These are phyloP conservation scores for Pichia californica DNA, from an alignment of 805 yeast genomes.

Conservation along the genomic window DNA sequence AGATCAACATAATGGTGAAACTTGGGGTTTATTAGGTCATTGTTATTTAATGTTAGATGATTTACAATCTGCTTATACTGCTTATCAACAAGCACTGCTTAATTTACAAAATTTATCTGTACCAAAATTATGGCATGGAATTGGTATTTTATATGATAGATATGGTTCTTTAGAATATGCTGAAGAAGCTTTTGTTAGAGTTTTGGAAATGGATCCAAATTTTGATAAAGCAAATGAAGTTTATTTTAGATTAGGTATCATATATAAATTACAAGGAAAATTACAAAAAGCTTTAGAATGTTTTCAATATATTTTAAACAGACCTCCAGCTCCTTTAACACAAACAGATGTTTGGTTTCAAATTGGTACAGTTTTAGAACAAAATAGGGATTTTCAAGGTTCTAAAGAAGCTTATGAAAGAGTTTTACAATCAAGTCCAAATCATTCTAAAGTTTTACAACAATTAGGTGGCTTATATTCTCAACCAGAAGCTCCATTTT, in stretches of 20 bases:
- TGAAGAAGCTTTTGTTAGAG: slow-evolving; percentile 96
- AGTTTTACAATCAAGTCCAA: slow-evolving; percentile 81
- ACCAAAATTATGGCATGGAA: slow-evolving; percentile 98
- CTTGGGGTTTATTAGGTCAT: slow-evolving; percentile 96
- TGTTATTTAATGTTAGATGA: slow-evolving; percentile 97
- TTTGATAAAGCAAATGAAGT: slow-evolving; percentile 96
- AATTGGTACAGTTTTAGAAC: slow-evolving; percentile 92
- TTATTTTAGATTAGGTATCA: slow-evolving; percentile 92
- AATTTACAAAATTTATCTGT: slow-evolving; percentile 90
- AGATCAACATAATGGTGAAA: slow-evolving; percentile 86
- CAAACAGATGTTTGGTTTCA: slow-evolving; percentile 99
- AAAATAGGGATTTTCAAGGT: slow-evolving; percentile 81
- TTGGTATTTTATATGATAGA: slow-evolving; percentile 92
- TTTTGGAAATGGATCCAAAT: slow-evolving; percentile 89
- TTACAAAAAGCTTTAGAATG: slow-evolving; percentile 85
- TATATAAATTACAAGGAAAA: slow-evolving; percentile 91
- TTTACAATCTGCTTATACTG: slow-evolving; percentile 88
- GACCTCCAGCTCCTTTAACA: slow-evolving; percentile 93
- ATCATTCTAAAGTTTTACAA: slow-evolving; percentile 93
- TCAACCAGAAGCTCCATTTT: slow-evolving; percentile 59
- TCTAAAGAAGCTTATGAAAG: slow-evolving; percentile 95
- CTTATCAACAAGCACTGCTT: slow-evolving; percentile 92
- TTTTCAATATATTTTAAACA: slow-evolving; percentile 81
- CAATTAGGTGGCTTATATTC: slow-evolving; percentile 94
- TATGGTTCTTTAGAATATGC: slow-evolving; percentile 96